Conservation (phyloP, 345 rosid species). For the Salix brachista region DNA sequence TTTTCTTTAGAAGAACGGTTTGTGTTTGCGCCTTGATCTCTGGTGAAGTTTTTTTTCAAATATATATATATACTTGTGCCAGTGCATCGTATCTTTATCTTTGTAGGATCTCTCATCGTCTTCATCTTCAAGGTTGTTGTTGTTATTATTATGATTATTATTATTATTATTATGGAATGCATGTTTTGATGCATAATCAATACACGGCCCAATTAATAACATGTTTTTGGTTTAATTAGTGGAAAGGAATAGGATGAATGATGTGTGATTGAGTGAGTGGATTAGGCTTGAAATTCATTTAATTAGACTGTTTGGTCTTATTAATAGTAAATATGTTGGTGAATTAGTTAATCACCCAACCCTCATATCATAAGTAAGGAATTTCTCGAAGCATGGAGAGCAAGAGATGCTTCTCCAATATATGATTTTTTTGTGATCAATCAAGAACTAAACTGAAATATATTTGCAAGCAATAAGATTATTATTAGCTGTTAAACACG, state of each 20-base stretch:
- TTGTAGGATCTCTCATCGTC: neutral
- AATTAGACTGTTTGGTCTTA: no score
- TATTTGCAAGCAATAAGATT: neutral
- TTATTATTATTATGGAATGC: no score
- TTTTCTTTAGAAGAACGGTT: conserved; percentile 4
- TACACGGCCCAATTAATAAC: neutral
- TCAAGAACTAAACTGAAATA: neutral
- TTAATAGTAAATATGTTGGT: no score
- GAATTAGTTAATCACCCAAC: no score
- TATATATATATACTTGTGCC: no score
- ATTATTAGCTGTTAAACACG: no score
- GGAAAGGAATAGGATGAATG: neutral
- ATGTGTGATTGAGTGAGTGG: neutral
- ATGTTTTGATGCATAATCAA: no score
- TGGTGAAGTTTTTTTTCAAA: neutral
- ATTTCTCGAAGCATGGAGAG: neutral
- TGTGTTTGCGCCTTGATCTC: neutral
- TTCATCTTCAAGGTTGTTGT: no score
- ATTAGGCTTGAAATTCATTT: no score
- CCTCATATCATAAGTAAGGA: no score
- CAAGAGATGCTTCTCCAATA: neutral
- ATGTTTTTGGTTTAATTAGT: neutral
- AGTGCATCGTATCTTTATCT: neutral
- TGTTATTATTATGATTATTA: no score
- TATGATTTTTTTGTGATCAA: no score